These are phyloP conservation scores for Tulasnella sp. DNA, from an alignment of 768 basidiomycete genomes.

Conservation along the genomic window DNA sequence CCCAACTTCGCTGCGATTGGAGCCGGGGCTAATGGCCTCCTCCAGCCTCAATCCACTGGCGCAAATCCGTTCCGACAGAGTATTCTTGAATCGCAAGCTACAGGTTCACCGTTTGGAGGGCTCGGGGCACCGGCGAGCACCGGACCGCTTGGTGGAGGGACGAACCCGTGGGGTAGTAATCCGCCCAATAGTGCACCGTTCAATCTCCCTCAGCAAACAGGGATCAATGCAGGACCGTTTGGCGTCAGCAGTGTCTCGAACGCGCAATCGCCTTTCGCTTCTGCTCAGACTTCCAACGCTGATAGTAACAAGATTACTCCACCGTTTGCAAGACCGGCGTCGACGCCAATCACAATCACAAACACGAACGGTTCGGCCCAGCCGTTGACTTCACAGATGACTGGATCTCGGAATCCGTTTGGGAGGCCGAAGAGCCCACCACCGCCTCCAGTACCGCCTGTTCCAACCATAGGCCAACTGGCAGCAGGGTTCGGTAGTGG, in stretches of 20 bases:
- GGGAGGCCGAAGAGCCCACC: conserved; percentile 54
- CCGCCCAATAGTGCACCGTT: no score
- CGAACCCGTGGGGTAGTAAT: no score
- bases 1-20: conserved; percentile 5
- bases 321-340: conserved; percentile 42
- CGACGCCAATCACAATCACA: conserved; percentile 52
- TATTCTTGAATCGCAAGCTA: conserved; percentile 54
- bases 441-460: conserved; percentile 56
- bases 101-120: conserved; percentile 43
- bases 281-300: neutral
- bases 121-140: conserved; percentile 19
- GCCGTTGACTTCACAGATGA: conserved; percentile 76
- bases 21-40: conserved; percentile 16
- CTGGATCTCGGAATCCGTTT: conserved; percentile 93
- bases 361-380: conserved; percentile 29
- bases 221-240: no score
- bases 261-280: conserved; percentile 3
- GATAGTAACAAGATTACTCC: conserved; percentile 4
- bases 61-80: conserved; percentile 80
- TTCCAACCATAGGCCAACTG: conserved; percentile 73
- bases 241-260: neutral
- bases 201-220: no score
- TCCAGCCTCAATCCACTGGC: conserved; percentile 31
- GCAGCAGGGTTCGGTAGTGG: conserved; percentile 37
- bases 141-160: neutral